Evolutionary conservation across 2,329 filamentous ascomycete species (phyloP), one percentile per base, ranked within the genome.

Genomic region (Metarhizium album): DNA sequence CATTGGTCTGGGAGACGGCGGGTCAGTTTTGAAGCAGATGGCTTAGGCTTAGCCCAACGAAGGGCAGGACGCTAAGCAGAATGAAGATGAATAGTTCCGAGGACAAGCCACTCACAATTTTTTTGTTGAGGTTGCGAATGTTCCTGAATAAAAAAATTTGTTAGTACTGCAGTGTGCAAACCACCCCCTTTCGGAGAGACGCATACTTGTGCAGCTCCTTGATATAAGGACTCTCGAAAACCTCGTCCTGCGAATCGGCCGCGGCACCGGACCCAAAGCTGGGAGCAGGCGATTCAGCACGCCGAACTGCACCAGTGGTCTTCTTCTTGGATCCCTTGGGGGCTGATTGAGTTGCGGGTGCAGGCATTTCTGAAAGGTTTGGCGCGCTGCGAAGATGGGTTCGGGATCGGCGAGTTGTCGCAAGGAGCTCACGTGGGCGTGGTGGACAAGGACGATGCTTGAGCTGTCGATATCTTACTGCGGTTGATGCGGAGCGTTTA

Each of bases 111-210:
- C 86, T 73, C 71, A 95, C 88, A 62, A 97, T 83, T 73, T 96
- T 96, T 80, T 96, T 97, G 75, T 83, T 86, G 63, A 93, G 74
- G 69, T 93, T 95, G 64, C 91, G 90, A 61, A 96, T 87, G 69
- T 82, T 89, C 77, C 90, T 95, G 24, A 7, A n/a, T 22, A 24
- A 3, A 38, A 20, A 6, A 16, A 22, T 5, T 5, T 18, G 38
- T 53, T 46, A 52, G 49, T 37, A 22, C 24, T 22, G 18, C 14
- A 38, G 45, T 35, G 42, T 50, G 18, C 9, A 38, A 7, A 20
- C 35, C 42, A 37, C 22, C 37, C 5, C 33, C n/a, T 5, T 20
- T 20, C 37, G n/a, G 13, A 40, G 37, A 35, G 40, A 31, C 33
- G 65, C 83, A 65, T 73, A 95, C 90, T 95, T 96, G 64, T 91